Evolutionary conservation across 768 basidiomycete species (phyloP), one percentile per base, ranked within the genome.

Genomic region (Tricholoma saponaceum): DNA sequence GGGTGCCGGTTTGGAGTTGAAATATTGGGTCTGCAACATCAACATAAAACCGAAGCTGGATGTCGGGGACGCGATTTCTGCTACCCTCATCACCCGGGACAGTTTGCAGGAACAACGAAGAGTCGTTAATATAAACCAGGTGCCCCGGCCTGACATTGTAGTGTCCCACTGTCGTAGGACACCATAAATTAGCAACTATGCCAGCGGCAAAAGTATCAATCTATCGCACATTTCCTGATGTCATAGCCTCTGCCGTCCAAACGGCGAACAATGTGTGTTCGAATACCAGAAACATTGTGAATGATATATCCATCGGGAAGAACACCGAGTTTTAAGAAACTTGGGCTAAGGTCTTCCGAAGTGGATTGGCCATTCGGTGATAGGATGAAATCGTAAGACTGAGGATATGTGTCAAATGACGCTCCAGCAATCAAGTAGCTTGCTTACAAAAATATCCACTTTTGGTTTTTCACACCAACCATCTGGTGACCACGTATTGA

Each of bases 241-340:
- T 96, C 91, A 63, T 93, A 96, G 7, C 94, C 94, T 62, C 79
- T 86, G 12, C 87, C 87, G 63, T 95, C 94, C 54, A 94, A 68
- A 25, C 92, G 79, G 66, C 83, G 87, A 22, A 91, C 85, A 18
- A 95, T 86, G 59, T 85, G 86, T 1, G 86, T 80, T 35, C 90
- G 82, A 49, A 97, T 80, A 5, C 93, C 94, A 2, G 87, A 81
- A 8, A 93, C 76, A 65, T 94, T 88, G 52, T 86, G 79, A 28
- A 96, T 71, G 46, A 93, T 72, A 66, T 83, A 92, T 1, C 95
- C 95, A 66, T 87, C 83, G 4, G 76, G 62, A 25, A 86, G 79
- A 26, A 79, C 70, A 13, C 75, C 76, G 10, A 95, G 70, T 67
- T 95, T 95, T 28, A 83, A 67, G 4, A 77, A 66, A 62, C 80